These are phyloP conservation scores for Trichoderma endophyticum DNA, from an alignment of 2,329 filamentous ascomycete genomes.

Conservation along the genomic window DNA sequence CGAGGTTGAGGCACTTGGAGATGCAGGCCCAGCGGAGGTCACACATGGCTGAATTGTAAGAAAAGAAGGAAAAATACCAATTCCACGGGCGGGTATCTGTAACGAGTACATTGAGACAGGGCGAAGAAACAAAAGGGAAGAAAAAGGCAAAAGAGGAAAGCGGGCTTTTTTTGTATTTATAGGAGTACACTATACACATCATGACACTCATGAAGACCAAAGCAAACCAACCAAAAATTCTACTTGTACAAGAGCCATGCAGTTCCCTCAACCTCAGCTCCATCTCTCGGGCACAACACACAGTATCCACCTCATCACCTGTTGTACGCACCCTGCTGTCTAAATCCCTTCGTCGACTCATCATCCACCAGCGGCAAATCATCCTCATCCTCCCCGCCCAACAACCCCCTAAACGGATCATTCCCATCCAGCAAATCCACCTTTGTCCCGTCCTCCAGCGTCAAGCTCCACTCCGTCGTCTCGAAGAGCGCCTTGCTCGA, in stretches of 20 bases:
- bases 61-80: neutral
- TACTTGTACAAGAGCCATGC: constrained; percentile 19
- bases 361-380: constrained; percentile 30
- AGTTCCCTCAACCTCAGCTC: neutral
- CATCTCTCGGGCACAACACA: no score
- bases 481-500: constrained; percentile 64
- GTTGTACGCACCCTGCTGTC: constrained; percentile 43
- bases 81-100: neutral
- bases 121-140: neutral
- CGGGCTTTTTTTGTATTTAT: constrained; percentile 40
- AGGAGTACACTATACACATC: constrained; percentile 28
- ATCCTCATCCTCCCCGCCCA: constrained; percentile 38
- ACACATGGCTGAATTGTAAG: constrained; percentile 24
- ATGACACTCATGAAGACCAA: constrained; percentile 24
- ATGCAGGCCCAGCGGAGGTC: constrained; percentile 49
- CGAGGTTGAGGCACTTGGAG: constrained; percentile 50
- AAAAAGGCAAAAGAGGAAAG: constrained; percentile 26
- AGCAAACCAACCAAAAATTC: constrained; percentile 9
- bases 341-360: constrained; percentile 48
- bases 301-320: constrained; percentile 26
- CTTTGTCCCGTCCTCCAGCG: constrained; percentile 46
- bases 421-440: constrained; percentile 72
- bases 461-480: constrained; percentile 87
- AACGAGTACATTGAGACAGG: neutral
- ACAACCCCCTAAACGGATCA: constrained; percentile 63